A percentile compares a stretch with the other conserved stretches of the same genome.
phyloP scores from a whole-genome alignment of 2,329 filamentous ascomycete species.

The Claviceps paspali region DNA sequence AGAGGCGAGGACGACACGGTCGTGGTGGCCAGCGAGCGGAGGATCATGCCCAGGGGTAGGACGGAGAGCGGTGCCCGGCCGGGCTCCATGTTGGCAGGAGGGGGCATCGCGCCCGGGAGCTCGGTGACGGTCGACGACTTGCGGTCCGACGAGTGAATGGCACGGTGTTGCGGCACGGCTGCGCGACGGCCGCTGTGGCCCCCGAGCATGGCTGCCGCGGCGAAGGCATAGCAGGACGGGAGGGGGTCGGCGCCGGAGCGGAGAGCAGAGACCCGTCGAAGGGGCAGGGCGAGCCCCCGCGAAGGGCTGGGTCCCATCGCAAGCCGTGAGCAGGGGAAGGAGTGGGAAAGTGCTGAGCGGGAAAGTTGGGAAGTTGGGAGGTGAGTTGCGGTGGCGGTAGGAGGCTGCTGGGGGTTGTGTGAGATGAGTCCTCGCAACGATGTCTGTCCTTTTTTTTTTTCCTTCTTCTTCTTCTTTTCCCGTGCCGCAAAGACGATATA shows the following conservation, averaged over 20 bases:
- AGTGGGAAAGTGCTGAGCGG: too few relatives aligned
- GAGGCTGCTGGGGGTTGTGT: not conserved
- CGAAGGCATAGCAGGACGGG: not conserved
- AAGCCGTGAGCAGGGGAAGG: constrained; percentile 3
- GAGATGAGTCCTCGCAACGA: not conserved
- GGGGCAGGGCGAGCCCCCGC: constrained; percentile 10
- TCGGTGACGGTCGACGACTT: constrained; percentile 21
- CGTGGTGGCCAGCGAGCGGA: constrained; percentile 55
- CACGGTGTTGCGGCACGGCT: constrained; percentile 9
- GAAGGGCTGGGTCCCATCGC: constrained; percentile 12
- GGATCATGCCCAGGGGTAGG: constrained; percentile 48
- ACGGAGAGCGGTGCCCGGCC: constrained; percentile 41
- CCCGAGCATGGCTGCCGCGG: constrained; percentile 2
- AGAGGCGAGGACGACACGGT: constrained; percentile 54
- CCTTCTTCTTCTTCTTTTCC: not conserved
- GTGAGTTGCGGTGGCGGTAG: too few relatives aligned
- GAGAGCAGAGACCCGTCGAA: constrained; percentile 3
- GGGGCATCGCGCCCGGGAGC: constrained; percentile 16
- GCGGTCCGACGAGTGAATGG: constrained; percentile 22
- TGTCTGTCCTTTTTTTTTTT: not conserved
- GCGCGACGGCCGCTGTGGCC: not conserved
- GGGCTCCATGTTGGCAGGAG: constrained; percentile 13
- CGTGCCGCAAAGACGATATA: too few relatives aligned
- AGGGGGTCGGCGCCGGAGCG: not conserved
- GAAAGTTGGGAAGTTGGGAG: too few relatives aligned